Conservation (phyloP, 2,329 filamentous ascomycete species). For the Colletotrichum sp. region DNA sequence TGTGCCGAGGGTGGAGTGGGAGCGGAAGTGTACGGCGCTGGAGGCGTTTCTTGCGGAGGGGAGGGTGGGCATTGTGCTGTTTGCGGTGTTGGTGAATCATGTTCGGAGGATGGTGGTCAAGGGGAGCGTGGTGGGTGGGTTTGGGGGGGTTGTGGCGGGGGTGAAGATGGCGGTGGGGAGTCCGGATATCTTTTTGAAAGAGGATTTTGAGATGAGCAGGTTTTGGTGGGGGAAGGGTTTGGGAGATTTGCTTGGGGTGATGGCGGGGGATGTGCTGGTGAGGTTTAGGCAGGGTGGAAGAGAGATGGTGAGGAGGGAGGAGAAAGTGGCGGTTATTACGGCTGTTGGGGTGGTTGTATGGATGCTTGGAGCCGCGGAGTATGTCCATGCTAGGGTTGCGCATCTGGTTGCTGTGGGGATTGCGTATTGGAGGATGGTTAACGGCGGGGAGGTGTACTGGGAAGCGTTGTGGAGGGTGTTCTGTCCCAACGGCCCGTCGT, state of each 20-base stretch:
- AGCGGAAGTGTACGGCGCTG: neutral
- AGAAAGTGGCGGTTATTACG: neutral
- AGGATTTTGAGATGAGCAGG: conserved; percentile 22
- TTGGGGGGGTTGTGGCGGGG: conserved; percentile 34
- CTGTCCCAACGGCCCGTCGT: neutral
- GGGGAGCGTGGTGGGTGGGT: conserved; percentile 32
- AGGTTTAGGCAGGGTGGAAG: neutral
- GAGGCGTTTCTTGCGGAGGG: conserved; percentile 17
- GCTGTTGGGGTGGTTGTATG: conserved; percentile 27
- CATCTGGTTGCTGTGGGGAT: conserved; percentile 30
- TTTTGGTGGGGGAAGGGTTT: neutral
- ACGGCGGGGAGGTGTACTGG: neutral
- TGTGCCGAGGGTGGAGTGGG: neutral
- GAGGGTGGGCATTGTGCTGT: conserved; percentile 26
- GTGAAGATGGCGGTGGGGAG: conserved; percentile 39
- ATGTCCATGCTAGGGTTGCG: conserved; percentile 30
- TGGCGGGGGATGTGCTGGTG: neutral
- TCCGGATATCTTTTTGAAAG: conserved; percentile 38
- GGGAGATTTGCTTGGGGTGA: neutral
- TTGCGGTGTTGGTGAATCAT: conserved; percentile 44
- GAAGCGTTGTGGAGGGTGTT: neutral
- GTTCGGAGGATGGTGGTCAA: conserved; percentile 37
- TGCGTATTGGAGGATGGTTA: conserved; percentile 26
- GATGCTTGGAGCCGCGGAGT: conserved; percentile 32
- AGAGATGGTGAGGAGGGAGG: too few species aligned